A percentile compares a stretch with the other conserved stretches of the same genome.
Conservation (phyloP, 257 asterid species). For the Nicotiana paniculata region DNA sequence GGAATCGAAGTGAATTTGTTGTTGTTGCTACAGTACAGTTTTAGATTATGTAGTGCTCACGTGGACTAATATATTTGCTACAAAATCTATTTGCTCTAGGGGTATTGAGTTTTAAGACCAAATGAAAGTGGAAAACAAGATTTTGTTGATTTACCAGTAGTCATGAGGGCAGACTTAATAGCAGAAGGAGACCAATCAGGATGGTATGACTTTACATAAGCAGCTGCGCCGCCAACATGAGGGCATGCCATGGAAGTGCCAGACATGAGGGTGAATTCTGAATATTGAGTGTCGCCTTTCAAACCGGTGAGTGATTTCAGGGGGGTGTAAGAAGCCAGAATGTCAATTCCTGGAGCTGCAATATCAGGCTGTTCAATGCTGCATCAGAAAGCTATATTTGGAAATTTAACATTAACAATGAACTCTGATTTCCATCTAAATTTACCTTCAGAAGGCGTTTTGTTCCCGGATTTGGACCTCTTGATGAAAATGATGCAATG, state of each 20-base stretch:
- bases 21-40: not conserved
- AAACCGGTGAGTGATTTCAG: conserved; percentile 64
- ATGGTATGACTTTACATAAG: conserved; percentile 79
- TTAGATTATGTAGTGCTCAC: not conserved
- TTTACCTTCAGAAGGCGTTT: conserved; percentile 61
- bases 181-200: conserved; percentile 89
- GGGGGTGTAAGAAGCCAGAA: conserved; percentile 76
- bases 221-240: conserved; percentile 75
- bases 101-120: not conserved
- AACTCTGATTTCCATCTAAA: not conserved
- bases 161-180: conserved; percentile 79
- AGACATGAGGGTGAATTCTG: conserved; percentile 77
- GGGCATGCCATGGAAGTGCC: conserved; percentile 98
- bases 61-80: not conserved
- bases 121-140: not conserved
- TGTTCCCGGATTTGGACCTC: conserved; percentile 77
- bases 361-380: conserved; percentile 67
- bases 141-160: conserved; percentile 48
- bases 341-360: conserved; percentile 88
- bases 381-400: not conserved
- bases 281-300: conserved; percentile 55
- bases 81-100: not conserved
- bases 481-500: conserved; percentile 76
- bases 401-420: not conserved
- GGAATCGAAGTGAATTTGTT: not conserved